These are phyloP conservation scores for Suillus americanus DNA, from an alignment of 768 basidiomycete species.

Conservation along the genomic window DNA sequence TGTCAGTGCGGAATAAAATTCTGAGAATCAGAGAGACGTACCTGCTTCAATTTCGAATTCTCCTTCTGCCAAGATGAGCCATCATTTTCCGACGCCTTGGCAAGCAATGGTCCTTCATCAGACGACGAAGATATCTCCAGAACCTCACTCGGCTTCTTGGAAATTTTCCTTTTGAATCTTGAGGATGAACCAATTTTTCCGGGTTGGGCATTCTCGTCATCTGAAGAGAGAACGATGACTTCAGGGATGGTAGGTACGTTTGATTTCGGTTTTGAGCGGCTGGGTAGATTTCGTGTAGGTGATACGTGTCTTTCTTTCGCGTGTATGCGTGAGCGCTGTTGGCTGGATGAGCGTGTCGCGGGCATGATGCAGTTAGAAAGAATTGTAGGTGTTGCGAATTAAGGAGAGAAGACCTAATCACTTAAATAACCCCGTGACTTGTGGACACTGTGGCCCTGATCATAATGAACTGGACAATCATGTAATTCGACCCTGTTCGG, in stretches of 20 bases:
- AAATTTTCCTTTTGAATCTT: constrained; percentile 6
- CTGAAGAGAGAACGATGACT: constrained; percentile 36
- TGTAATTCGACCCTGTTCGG: background rate
- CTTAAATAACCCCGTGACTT: background rate
- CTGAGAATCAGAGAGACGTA: constrained; percentile 19
- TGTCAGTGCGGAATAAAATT: background rate
- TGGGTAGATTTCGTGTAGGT: constrained; percentile 8
- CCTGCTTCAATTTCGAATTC: constrained; percentile 44
- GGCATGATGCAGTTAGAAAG: constrained; percentile 18
- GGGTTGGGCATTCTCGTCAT: constrained; percentile 25
- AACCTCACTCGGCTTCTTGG: constrained; percentile 34
- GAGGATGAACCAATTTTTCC: constrained; percentile 18
- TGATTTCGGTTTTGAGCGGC: constrained; percentile 14
- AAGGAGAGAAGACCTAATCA: background rate
- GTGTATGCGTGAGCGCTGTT: constrained; percentile 10
- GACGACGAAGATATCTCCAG: constrained; percentile 65
- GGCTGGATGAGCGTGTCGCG: constrained; percentile 29
- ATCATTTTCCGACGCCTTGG: constrained; percentile 14
- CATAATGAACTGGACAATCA: background rate
- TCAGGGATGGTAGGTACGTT: constrained; percentile 17
- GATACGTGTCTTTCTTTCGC: constrained; percentile 7
- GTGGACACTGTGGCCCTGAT: background rate
- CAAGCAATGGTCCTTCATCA: constrained; percentile 37
- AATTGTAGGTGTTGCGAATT: background rate
- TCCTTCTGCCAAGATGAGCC: constrained; percentile 35